A percentile compares a stretch with the other conserved stretches of the same genome.
These are phyloP conservation scores for Pittosporum tobira DNA, from an alignment of 129 eudicot genomes.

Conservation along the genomic window DNA sequence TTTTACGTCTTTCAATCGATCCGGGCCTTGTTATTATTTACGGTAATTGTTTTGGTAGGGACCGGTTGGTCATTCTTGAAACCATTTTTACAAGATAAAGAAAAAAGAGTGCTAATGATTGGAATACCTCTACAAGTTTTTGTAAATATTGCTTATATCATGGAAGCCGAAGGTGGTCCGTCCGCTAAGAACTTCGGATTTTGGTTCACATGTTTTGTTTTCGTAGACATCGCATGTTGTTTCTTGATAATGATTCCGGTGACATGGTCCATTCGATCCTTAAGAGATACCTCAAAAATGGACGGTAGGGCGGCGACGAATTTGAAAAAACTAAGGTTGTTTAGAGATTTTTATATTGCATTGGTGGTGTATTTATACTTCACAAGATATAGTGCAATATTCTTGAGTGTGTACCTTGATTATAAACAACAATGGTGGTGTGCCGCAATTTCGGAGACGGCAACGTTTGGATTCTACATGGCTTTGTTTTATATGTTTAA, in stretches of 20 bases:
- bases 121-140: slow-evolving; percentile 30
- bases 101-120: slow-evolving; percentile 21
- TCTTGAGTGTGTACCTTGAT: slow-evolving; percentile 14
- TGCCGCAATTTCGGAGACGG: slow-evolving; percentile 24
- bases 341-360: slow-evolving; percentile 17
- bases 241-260: slow-evolving; percentile 31
- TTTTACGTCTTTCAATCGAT: slow-evolving; percentile 22
- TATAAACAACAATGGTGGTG: slow-evolving; percentile 33
- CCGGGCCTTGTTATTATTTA: slow-evolving; percentile 22
- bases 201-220: slow-evolving; percentile 32
- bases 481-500: slow-evolving; percentile 42
- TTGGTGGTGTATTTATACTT: slow-evolving; percentile 30
- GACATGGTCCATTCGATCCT: slow-evolving; percentile 20
- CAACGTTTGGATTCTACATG: slow-evolving; percentile 25
- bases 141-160: slow-evolving; percentile 25
- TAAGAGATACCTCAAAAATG: slow-evolving; percentile 24
- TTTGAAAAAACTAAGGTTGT: slow-evolving; percentile 23
- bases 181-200: slow-evolving; percentile 23
- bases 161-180: slow-evolving; percentile 29
- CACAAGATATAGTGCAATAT: slow-evolving; percentile 33
- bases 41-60: slow-evolving; percentile 29
- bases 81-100: slow-evolving; percentile 24
- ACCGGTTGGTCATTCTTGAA: slow-evolving; percentile 37
- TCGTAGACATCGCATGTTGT: slow-evolving; percentile 33
- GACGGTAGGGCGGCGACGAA: slow-evolving; percentile 34